Percentiles rank a stretch among this genome's conserved stretches.
Evolutionary conservation across 306 rosid genomes (phyloP).

Genomic region (Delonix regia): DNA sequence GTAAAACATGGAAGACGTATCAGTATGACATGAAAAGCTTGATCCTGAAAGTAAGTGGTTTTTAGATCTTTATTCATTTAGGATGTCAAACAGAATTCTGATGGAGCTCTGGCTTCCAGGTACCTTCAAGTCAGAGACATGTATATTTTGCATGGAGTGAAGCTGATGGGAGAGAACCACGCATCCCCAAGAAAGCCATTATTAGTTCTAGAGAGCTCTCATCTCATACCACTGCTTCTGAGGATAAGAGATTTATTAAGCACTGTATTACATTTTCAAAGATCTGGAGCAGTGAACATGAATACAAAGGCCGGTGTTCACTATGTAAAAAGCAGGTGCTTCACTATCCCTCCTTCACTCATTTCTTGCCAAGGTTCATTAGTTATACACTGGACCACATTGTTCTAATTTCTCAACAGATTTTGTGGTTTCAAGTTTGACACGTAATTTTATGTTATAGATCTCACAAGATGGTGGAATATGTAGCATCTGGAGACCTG

Average conservation of each 20-base stretch:
- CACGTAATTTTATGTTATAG: constrained; percentile 50
- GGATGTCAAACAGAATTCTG: constrained; percentile 33
- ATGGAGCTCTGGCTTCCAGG: constrained; percentile 58
- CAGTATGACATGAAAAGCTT: constrained; percentile 72
- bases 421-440: constrained; percentile 36
- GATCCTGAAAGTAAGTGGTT: constrained; percentile 63
- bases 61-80: constrained; percentile 29
- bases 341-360: constrained; percentile 27
- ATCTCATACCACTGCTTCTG: constrained; percentile 56
- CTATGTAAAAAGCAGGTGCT: constrained; percentile 85
- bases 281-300: constrained; percentile 95
- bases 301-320: constrained; percentile 66
- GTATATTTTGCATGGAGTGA: constrained; percentile 86
- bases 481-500: constrained; percentile 96
- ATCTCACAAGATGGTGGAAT: constrained; percentile 55
- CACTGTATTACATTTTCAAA: constrained; percentile 73
- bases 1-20: constrained; percentile 76
- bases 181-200: constrained; percentile 60
- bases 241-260: constrained; percentile 69
- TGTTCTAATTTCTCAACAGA: constrained; percentile 4
- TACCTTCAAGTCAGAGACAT: constrained; percentile 94
- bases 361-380: constrained; percentile 29
- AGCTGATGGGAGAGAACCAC: constrained; percentile 69
- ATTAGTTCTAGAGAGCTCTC: constrained; percentile 69
- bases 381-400: neutral